Evolutionary conservation across 352 stramenopile species (phyloP), one percentile per base, ranked within the genome.

Genomic region (Elongisporangium anandrum): DNA sequence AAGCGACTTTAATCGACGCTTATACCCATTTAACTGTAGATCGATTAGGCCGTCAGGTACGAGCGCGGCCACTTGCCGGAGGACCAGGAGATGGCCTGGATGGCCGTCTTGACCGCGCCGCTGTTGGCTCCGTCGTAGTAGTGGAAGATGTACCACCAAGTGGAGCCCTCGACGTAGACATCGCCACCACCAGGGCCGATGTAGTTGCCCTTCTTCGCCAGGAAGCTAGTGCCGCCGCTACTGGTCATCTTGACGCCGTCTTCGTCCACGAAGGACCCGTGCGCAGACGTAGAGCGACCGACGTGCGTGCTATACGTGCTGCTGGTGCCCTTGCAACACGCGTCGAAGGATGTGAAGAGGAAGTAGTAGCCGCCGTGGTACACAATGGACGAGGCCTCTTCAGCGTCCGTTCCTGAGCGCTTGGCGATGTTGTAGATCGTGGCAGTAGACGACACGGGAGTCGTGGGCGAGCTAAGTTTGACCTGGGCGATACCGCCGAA

Each of bases 101-200:
- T n/a, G n/a, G n/a, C n/a, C n/a, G n/a, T n/a, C n/a, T n/a, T n/a
- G n/a, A n/a, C n/a, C n/a, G n/a, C n/a, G n/a, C n/a, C n/a, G n/a
- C n/a, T n/a, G n/a, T n/a, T n/a, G n/a, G n/a, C n/a, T n/a, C 73
- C 73, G 66, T 82, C 80, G 62, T 85, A 73, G 50, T 82, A 85
- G 68, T 85, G 82, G 23, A 81, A 34, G 15, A 82, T 66, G 6
- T 70, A 73, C 1, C 70, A 70, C 20, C 81, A 56, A 23, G 55
- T 76, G 6, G 68, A 67, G 49, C n/a, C n/a, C n/a, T 85, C 75
- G 0, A 81, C 55, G 61, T 74, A 79, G 19, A 81, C 75, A 17
- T 72, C 72, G 48, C 81, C 72, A 9, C 72, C 75, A 50, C 72
- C 75, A 2, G 75, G 75, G 1, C 69, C 75, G 54, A 81, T 81